Conservation (phyloP, 352 stramenopile species). For the Globisporangium splendens region DNA sequence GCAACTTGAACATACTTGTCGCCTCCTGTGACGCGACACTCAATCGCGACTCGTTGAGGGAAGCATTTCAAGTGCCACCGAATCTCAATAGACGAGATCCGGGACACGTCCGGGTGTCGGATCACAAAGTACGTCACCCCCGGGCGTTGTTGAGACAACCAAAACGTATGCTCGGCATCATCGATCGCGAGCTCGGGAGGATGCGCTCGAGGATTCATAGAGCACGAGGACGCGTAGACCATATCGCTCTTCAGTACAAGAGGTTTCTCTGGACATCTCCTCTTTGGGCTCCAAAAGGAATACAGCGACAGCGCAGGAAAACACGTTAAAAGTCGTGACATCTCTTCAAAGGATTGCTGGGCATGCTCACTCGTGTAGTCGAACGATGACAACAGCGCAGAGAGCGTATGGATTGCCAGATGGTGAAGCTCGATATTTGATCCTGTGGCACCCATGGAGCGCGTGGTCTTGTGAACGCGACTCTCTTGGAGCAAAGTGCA, state of each 20-base stretch:
- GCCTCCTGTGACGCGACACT: constrained; percentile 39
- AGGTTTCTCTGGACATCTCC: constrained; percentile 51
- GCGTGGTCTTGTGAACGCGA: constrained; percentile 33
- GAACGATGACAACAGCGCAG: constrained; percentile 64
- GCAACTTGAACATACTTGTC: constrained; percentile 40
- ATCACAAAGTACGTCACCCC: constrained; percentile 54
- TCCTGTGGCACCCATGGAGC: constrained; percentile 30
- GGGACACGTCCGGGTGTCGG: constrained; percentile 26
- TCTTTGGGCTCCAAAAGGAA: constrained; percentile 82
- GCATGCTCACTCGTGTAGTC: constrained; percentile 53
- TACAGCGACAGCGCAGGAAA: constrained; percentile 80
- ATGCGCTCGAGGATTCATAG: constrained; percentile 43
- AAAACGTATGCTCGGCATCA: constrained; percentile 54
- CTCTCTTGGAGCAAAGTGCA: constrained; percentile 49
- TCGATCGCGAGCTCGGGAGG: constrained; percentile 53
- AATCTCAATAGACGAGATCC: constrained; percentile 62
- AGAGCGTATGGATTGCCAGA: constrained; percentile 79
- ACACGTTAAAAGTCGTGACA: constrained; percentile 66
- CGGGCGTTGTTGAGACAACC: constrained; percentile 64
- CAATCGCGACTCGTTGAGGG: constrained; percentile 48
- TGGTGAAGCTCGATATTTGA: constrained; percentile 73
- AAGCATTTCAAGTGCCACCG: constrained; percentile 69
- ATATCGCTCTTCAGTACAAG: constrained; percentile 36
- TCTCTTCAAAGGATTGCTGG: constrained; percentile 68
- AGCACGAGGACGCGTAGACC: constrained; percentile 55